These are phyloP conservation scores for Komagataella populi DNA, from an alignment of 805 yeast genomes.

Conservation along the genomic window DNA sequence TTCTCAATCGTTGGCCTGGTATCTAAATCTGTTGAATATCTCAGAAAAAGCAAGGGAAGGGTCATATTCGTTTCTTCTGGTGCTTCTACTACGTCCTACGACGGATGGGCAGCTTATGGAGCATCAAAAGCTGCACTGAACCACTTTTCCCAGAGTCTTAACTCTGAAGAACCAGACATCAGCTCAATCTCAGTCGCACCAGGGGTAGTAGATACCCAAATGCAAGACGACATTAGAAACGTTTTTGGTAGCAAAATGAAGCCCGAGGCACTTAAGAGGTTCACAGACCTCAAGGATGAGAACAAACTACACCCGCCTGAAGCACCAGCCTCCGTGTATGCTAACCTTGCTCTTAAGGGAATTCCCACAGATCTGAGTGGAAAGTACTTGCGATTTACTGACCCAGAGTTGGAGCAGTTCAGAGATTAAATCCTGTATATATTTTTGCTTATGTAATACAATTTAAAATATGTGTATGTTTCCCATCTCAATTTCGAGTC, in stretches of 20 bases:
- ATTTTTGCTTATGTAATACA: background rate
- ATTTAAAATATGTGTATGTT: background rate
- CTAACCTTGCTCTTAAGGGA: slow-evolving; percentile 50
- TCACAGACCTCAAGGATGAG: slow-evolving; percentile 45
- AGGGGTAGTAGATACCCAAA: slow-evolving; percentile 84
- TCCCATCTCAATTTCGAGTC: background rate
- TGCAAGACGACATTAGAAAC: slow-evolving; percentile 76
- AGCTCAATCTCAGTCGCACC: slow-evolving; percentile 71
- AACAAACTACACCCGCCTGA: slow-evolving; percentile 51
- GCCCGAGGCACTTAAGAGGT: slow-evolving; percentile 40
- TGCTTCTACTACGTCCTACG: slow-evolving; percentile 51
- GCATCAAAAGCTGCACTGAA: slow-evolving; percentile 80
- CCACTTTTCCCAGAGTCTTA: slow-evolving; percentile 54
- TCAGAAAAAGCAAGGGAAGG: slow-evolving; percentile 43
- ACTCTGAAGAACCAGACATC: slow-evolving; percentile 53
- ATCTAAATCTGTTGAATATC: slow-evolving; percentile 37
- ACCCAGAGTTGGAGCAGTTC: slow-evolving; percentile 13
- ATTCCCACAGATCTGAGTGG: slow-evolving; percentile 51
- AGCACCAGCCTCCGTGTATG: slow-evolving; percentile 61
- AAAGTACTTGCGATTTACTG: slow-evolving; percentile 48
- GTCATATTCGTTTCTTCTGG: slow-evolving; percentile 83
- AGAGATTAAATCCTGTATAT: background rate
- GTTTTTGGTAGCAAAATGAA: slow-evolving; percentile 48
- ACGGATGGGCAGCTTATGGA: slow-evolving; percentile 90
- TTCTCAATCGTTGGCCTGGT: slow-evolving; percentile 61